Evolutionary conservation across 495 filamentous ascomycete genomes (phyloP), one percentile per base, ranked within the genome.

Genomic region (Penicillium paxilli): DNA sequence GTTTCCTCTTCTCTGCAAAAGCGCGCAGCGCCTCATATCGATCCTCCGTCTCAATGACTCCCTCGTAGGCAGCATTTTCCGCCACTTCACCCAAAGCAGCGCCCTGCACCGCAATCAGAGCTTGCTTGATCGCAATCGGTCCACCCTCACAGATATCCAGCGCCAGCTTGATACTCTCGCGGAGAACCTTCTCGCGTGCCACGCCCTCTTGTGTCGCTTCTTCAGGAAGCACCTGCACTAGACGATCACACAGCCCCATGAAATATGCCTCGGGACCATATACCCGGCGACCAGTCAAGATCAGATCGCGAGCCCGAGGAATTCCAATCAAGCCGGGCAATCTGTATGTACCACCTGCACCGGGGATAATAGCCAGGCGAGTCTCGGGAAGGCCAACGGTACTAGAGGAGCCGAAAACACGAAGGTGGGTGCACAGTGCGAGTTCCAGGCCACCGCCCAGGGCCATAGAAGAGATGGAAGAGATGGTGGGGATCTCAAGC

Each of bases 371-470:
- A 20, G 87, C 94, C 1, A 98, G 80, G 0, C 91, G 75, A 0
- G 94, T 97, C 63, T 98, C 94, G 2, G 94, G 94, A 2, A 98
- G 81, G 1, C 83, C 93, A 50, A 98, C 84, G 41, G 77, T 72
- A 20, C 88, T 86, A 37, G 80, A 83, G 11, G 87, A 86, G 30
- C 83, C 78, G 58, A 96, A 84, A 49, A 98, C 85, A 51, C 94
- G 89, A 61, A 98, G 82, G 65, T 90, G 82, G 3, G 91, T 96
- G 58, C 86, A 81, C 11, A 98, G 80, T 2, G 91, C 92, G 22
- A 98, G 81, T 66, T 98, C 94, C 16, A 98, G 82, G 25, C 94
- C 94, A 54, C 94, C 94, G 52, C 94, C 94, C 9, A 98, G 84
- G 12, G 94, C 94, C 41, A 86, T 65, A 23, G 87, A 89, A 41